Evolutionary conservation across 768 basidiomycete genomes (phyloP).

Genomic region (Mycena rosella): DNA sequence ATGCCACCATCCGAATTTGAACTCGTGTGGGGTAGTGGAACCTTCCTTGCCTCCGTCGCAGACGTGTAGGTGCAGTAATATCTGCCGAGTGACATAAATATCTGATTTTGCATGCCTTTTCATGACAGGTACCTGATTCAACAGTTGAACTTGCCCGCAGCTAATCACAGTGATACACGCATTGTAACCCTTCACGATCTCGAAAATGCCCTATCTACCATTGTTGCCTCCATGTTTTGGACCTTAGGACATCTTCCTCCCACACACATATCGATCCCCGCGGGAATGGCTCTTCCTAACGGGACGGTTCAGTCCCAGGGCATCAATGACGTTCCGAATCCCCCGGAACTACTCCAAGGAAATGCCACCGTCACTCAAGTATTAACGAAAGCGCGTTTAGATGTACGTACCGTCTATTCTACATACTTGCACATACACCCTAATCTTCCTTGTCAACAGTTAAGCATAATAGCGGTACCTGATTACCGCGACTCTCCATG

Average conservation of each 20-base stretch:
- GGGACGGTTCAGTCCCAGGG: neutral
- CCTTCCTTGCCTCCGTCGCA: neutral
- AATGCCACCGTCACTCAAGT: neutral
- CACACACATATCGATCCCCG: neutral
- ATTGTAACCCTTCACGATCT: conserved; percentile 8
- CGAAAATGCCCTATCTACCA: conserved; percentile 11
- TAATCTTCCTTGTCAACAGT: neutral
- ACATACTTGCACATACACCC: neutral
- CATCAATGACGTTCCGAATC: neutral
- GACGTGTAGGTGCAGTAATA: conserved; percentile 3
- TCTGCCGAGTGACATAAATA: neutral
- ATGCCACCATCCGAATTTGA: too few relatives aligned
- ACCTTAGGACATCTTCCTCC: conserved; percentile 10
- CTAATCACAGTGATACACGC: neutral
- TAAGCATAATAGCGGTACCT: neutral
- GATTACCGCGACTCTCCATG: neutral
- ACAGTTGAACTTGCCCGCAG: conserved; percentile 1
- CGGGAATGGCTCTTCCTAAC: neutral
- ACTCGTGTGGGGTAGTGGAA: too few relatives aligned
- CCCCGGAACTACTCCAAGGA: neutral
- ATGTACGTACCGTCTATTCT: neutral
- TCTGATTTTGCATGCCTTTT: too few relatives aligned
- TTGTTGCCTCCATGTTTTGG: conserved; percentile 18
- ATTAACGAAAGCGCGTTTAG: neutral
- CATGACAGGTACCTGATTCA: neutral